These are phyloP conservation scores for Zygoascus tannicola DNA, from an alignment of 805 yeast species.

Conservation along the genomic window DNA sequence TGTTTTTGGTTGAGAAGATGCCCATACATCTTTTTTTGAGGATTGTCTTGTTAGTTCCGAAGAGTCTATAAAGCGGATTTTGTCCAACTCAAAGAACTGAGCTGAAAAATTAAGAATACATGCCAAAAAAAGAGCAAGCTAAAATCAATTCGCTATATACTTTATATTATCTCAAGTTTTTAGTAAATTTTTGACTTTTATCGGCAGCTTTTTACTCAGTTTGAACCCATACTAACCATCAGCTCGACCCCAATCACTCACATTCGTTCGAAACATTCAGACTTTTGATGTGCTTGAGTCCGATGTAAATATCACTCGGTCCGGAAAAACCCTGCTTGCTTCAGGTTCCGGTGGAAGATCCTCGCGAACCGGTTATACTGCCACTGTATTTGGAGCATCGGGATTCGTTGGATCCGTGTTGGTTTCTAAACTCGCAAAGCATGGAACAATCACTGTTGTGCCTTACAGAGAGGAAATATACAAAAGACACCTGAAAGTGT, in stretches of 20 bases:
- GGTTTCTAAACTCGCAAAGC: slow-evolving; percentile 64
- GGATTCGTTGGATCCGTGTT: slow-evolving; percentile 73
- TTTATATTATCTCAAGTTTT: not conserved
- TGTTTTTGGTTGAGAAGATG: not conserved
- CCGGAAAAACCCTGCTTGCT: slow-evolving; percentile 65
- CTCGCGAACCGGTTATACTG: slow-evolving; percentile 80
- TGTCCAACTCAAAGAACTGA: not conserved
- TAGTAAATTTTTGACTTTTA: not conserved
- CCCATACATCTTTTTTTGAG: not conserved
- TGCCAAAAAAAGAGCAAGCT: too few relatives aligned
- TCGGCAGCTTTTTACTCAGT: not conserved
- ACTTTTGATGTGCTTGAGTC: slow-evolving; percentile 34
- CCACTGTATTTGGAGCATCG: slow-evolving; percentile 76
- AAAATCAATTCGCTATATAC: not conserved
- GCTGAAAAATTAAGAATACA: not conserved
- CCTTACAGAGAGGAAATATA: slow-evolving; percentile 79
- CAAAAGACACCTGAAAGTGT: slow-evolving; percentile 67
- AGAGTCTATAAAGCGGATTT: not conserved
- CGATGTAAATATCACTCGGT: slow-evolving; percentile 55
- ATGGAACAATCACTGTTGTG: slow-evolving; percentile 66
- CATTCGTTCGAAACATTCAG: slow-evolving; percentile 16
- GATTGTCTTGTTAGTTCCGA: not conserved
- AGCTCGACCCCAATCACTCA: not conserved
- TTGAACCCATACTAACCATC: not conserved
- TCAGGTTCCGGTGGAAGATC: slow-evolving; percentile 71